phyloP scores from a whole-genome alignment of 345 rosid species.

The Excoecaria agallocha region DNA sequence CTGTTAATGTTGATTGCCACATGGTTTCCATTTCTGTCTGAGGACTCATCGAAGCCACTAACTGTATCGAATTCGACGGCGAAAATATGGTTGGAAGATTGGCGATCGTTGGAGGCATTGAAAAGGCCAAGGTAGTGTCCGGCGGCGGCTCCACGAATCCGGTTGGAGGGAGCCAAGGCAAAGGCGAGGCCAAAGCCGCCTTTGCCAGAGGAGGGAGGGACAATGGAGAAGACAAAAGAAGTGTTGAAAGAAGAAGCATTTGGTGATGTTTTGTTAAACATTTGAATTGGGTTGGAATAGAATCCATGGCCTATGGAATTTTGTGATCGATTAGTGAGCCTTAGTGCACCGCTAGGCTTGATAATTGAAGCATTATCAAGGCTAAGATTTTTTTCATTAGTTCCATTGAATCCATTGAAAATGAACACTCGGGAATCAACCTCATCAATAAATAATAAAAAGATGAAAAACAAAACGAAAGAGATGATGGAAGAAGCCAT shows the following conservation, averaged over 20 bases:
- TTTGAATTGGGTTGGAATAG: conserved; percentile 27
- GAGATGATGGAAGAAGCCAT: too few relatives aligned
- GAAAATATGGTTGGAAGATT: conserved; percentile 35
- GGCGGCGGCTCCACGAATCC: conserved; percentile 29
- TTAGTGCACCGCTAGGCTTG: conserved; percentile 36
- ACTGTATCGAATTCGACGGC: conserved; percentile 66
- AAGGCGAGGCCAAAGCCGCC: conserved; percentile 68
- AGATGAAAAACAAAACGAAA: background rate
- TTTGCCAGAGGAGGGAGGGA: conserved; percentile 19
- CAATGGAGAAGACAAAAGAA: conserved; percentile 47
- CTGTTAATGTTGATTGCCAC: conserved; percentile 57
- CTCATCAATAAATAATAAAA: conserved; percentile 4
- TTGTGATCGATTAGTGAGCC: conserved; percentile 42
- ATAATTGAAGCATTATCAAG: conserved; percentile 32
- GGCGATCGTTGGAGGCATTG: conserved; percentile 22
- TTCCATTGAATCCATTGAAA: conserved; percentile 44
- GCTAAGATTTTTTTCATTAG: background rate
- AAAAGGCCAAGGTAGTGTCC: conserved; percentile 52
- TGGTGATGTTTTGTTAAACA: conserved; percentile 19
- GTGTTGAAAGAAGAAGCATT: conserved; percentile 45
- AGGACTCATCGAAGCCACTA: conserved; percentile 25
- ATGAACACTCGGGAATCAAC: conserved; percentile 27
- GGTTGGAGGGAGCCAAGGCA: conserved; percentile 37
- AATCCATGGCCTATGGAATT: conserved; percentile 50
- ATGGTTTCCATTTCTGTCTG: conserved; percentile 38